Conservation (phyloP, 2,329 filamentous ascomycete species). For the Teratosphaeria pseudoeucalypti region DNA sequence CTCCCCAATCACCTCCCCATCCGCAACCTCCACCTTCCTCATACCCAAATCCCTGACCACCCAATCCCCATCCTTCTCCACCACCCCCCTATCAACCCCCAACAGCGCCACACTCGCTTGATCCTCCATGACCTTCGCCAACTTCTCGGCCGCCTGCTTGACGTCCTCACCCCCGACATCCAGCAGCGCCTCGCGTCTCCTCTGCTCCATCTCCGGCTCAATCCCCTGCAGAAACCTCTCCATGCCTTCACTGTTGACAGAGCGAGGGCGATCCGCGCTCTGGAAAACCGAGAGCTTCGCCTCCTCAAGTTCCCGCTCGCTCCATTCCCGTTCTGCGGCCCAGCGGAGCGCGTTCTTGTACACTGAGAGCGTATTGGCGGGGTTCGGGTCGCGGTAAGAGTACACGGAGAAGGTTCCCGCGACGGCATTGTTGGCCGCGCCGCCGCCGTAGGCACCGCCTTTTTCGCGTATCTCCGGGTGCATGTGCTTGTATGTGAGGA, state of each 20-base stretch:
- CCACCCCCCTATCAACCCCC: constrained; percentile 74
- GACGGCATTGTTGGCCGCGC: constrained; percentile 69
- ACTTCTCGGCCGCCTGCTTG: constrained; percentile 67
- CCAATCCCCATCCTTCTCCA: constrained; percentile 55
- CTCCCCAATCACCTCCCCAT: background rate
- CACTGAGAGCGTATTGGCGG: constrained; percentile 73
- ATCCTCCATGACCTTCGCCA: constrained; percentile 47
- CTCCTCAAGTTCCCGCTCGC: constrained; percentile 78
- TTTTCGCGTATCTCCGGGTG: constrained; percentile 98
- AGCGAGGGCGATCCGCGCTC: constrained; percentile 73
- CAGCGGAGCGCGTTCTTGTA: constrained; percentile 75
- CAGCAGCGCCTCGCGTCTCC: constrained; percentile 68
- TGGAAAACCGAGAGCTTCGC: constrained; percentile 95
- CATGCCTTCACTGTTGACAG: constrained; percentile 83
- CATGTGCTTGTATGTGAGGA: constrained; percentile 90
- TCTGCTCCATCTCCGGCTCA: constrained; percentile 80
- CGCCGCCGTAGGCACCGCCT: constrained; percentile 89
- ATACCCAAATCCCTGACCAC: constrained; percentile 57
- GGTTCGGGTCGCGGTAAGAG: constrained; percentile 93
- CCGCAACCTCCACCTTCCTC: background rate
- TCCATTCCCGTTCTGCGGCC: constrained; percentile 74
- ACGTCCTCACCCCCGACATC: constrained; percentile 78
- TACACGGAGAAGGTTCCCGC: constrained; percentile 89
- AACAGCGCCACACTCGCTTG: constrained; percentile 58
- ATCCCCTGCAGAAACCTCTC: constrained; percentile 74